Evolutionary conservation across 768 basidiomycete genomes (phyloP), one percentile per base, ranked within the genome.

Genomic region (Boletales sp.): DNA sequence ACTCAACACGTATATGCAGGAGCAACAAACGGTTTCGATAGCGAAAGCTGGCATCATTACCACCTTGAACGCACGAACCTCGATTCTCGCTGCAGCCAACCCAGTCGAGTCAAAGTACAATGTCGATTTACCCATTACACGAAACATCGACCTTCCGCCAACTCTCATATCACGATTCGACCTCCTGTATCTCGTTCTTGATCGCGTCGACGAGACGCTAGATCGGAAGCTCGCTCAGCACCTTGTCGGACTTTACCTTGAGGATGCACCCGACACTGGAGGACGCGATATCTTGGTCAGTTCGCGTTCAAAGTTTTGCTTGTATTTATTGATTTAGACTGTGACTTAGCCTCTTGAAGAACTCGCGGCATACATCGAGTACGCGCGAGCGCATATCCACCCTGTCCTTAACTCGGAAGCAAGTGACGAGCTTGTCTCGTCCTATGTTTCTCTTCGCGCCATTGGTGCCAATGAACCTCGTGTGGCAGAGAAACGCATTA

Each of bases 11-110:
- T 28, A 28, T 28, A 3, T 28, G 25, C 15, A 96, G 94, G 94
- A 98, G 81, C 94, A 97, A 84, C 94, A 97, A 84, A 98, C 95
- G 1, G 95, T 97, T 17, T 97, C 94, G 5, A 95, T 98, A 54
- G 96, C 96, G 7, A 99, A 98, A 71, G 96, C 96, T 0, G 96
- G 96, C 10, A 99, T 99, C 57, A 97, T 97, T 63, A 97, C 96
- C 0, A 99, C 96, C 0, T 76, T 99, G 51, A 99, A 99, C 60
- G 96, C 96, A 0, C 80, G 96, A n/a, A 98, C 96, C 0, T 97
- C 95, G 0, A 94, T 99, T 57, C 78, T 99, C 10, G 96, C 96
- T 1, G 96, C 94, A 7, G 96, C 96, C 19, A 98, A 99, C 65
- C 96, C 96, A 1, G 90, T 98, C 25, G 92, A 90, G 15, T 94